A percentile compares a stretch with the other conserved stretches of the same genome.
Conservation (phyloP, 768 basidiomycete species). For the Lentinula guzmanii region DNA sequence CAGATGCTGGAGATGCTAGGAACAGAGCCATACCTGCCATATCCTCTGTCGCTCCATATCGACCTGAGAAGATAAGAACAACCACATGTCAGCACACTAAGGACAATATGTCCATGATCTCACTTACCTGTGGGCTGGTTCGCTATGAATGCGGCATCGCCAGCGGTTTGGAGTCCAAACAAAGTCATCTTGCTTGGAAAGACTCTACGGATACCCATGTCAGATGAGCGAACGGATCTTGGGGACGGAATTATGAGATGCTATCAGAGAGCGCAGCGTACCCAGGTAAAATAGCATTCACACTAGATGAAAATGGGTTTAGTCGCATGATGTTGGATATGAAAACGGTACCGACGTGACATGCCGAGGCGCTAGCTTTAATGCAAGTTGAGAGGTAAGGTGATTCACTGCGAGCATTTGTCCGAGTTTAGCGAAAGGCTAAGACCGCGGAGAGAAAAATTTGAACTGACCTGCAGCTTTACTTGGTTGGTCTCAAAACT, state of each 20-base stretch:
- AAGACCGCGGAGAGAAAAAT: not conserved
- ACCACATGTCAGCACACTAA: not conserved
- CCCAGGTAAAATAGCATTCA: slow-evolving; percentile 85
- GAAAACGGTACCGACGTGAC: slow-evolving; percentile 54
- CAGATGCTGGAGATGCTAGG: slow-evolving; percentile 63
- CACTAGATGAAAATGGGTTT: slow-evolving; percentile 32
- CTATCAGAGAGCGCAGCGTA: slow-evolving; percentile 18
- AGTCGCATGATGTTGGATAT: not conserved
- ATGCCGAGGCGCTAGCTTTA: slow-evolving; percentile 51
- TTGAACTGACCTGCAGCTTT: slow-evolving; percentile 65
- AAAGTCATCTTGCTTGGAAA: slow-evolving; percentile 88
- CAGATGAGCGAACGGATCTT: not conserved
- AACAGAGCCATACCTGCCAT: slow-evolving; percentile 69
- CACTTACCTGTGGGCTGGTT: slow-evolving; percentile 59
- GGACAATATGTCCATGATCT: not conserved
- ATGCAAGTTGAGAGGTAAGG: slow-evolving; percentile 65
- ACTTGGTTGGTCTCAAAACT: slow-evolving; percentile 59
- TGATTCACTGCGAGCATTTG: slow-evolving; percentile 53
- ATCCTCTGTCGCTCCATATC: slow-evolving; percentile 58
- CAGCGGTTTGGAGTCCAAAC: slow-evolving; percentile 51
- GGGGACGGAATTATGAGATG: not conserved
- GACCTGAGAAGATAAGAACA: slow-evolving; percentile 34
- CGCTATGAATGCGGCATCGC: slow-evolving; percentile 44
- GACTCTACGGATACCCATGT: slow-evolving; percentile 30
- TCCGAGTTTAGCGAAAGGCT: not conserved